Base-by-base conservation (phyloP, 148 eudicot genomes). In the Mesembryanthemum crystallinum region DNA sequence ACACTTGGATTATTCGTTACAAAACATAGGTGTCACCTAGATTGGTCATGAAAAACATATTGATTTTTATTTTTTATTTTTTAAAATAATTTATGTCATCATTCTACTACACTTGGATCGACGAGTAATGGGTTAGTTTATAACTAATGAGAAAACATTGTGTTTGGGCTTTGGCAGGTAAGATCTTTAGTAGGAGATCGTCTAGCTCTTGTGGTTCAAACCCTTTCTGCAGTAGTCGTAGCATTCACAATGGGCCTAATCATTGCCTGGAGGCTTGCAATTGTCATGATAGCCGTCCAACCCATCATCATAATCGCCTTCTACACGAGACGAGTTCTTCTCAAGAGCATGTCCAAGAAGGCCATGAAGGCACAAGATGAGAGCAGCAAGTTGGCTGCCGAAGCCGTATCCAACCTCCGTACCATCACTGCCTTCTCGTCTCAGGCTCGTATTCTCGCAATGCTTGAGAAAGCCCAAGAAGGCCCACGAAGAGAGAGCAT, bases 181-280 rank as follows among this genome's bases (percentile, higher is more conserved):
- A 86, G 97, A 78, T 89, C 98, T 21, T 75, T 91, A 63, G 97
- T 93, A 39, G 98, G 97, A 13, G 98, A 93, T 70, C 62, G 94
- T 23, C 84, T 89, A 84, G 87, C 97, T 0, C 85, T 93, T 18
- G 30, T 91, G 3, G 87, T 93, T 60, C 98, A 93, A 72, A 83
- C 94, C 32, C 32, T 88, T 63, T 93, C 98, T 10, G 98, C 98
- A n/a, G 88, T 90, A 12, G 79, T 73, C 8, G 81, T 88, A 20
- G 96, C 98, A 8, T 87, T 85, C 83, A 87, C 92, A 33, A 88
- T 93, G 91, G 97, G 94, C 33, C 80, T 89, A 18, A 78, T 90
- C 21, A 86, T 93, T 65, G 86, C 98, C 7, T 91, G 94, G 97
- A 86, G 86, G 78, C 82, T 93, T 5, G 97, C 98, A 17, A 10